Evolutionary conservation across 2,329 filamentous ascomycete species (phyloP).

Genomic region (Metarhizium anisopliae): DNA sequence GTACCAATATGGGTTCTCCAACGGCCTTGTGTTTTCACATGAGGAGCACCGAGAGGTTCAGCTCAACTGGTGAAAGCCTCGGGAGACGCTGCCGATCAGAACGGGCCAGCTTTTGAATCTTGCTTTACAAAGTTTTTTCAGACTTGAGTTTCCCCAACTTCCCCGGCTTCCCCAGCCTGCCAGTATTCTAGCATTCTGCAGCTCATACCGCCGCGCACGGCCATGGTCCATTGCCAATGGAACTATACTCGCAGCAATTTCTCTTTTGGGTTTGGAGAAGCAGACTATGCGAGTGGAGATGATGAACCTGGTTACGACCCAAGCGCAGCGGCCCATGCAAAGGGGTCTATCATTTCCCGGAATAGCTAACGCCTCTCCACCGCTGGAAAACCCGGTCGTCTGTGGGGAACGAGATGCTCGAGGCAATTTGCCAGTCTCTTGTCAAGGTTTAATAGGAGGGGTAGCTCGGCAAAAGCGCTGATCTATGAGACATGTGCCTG

Average conservation of each 20-base stretch:
- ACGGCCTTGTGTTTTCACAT: slow-evolving; percentile 1
- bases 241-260: slow-evolving; percentile 7
- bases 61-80: neutral
- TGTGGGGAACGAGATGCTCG: neutral
- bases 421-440: neutral
- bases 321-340: neutral
- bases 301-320: neutral
- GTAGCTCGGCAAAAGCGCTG: neutral
- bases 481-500: neutral
- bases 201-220: slow-evolving; percentile 4
- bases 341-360: neutral
- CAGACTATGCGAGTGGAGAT: slow-evolving; percentile 4
- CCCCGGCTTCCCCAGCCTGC: slow-evolving; percentile 1
- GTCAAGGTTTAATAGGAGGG: neutral
- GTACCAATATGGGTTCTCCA: slow-evolving; percentile 4
- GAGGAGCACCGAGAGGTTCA: neutral
- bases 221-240: slow-evolving; percentile 2
- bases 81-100: slow-evolving; percentile 2
- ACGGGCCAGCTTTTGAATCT: neutral
- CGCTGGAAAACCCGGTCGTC: neutral
- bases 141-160: neutral
- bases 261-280: slow-evolving; percentile 3
- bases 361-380: neutral
- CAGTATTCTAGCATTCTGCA: neutral
- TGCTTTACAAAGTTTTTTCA: neutral